Evolutionary conservation across 331 rosid genomes (phyloP), one percentile per base, ranked within the genome.

Genomic region (Quercus phellos): DNA sequence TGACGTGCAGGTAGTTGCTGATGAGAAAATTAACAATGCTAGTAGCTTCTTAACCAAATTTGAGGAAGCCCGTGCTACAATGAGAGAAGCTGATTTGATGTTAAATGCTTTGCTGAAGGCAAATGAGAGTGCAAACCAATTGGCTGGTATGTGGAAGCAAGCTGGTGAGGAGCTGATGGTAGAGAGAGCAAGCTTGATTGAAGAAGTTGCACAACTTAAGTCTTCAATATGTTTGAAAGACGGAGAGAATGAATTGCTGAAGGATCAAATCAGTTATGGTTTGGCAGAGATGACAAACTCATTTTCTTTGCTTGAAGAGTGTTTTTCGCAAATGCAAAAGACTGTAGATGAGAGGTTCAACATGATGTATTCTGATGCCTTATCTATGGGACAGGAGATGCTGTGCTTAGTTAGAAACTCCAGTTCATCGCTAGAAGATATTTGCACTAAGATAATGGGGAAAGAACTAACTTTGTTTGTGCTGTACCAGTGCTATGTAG

Each of bases 31-130:
- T 38, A 80, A 83, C 17, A 78, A 77, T 56, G 85, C 80, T 56
- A 77, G 74, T 64, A 71, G 88, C 70, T 87, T 91, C 86, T 72
- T 92, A 5, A 79, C 69, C 77, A 88, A 86, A 74, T 92, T 94
- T 81, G 88, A 90, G 87, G 93, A 94, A 86, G 91, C 93, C 46
- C 86, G 84, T 75, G 84, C 81, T n/a, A 90, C 92, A 51, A 88
- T 92, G 55, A 88, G 80, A 78, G 98, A 92, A 80, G 97, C 97
- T 55, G 98, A 94, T 90, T 66, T 84, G 51, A 88, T 88, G 80
- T 82, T 94, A 71, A 88, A 88, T 86, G 91, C 97, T 76, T 89
- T 94, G 90, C 80, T 87, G 61, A 75, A 91, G 79, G 97, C 97
- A 79, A 87, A 88, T 82, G 93, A 88, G 76, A 93, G 85, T 75